Conservation (phyloP, 108 stramenopile genomes). For the Discostella pseudostelligera region DNA sequence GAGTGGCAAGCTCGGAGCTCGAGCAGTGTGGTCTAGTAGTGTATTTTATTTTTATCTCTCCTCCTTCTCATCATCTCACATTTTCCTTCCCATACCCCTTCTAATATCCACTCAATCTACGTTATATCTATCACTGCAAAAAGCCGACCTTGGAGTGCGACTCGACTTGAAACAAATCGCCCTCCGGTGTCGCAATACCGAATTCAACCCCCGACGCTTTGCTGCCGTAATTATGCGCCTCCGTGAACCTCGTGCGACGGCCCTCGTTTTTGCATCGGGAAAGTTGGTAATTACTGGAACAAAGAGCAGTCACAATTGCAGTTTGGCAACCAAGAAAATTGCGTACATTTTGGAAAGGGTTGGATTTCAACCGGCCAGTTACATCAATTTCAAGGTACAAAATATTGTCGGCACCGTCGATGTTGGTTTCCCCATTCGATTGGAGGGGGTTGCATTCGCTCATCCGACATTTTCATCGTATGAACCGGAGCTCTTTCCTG, state of each 20-base stretch:
- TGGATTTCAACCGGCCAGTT: slow-evolving; percentile 68
- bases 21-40: too few species aligned
- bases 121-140: slow-evolving; percentile 14
- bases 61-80: background rate
- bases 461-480: slow-evolving; percentile 90
- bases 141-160: slow-evolving; percentile 84
- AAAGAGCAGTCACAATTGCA: slow-evolving; percentile 82
- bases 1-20: too few species aligned
- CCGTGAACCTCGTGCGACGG: slow-evolving; percentile 93
- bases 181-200: slow-evolving; percentile 94
- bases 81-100: background rate
- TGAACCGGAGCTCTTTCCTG: slow-evolving; percentile 99
- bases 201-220: slow-evolving; percentile 98
- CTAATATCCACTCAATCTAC: background rate
- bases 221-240: slow-evolving; percentile 93
- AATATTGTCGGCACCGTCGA: slow-evolving; percentile 97
- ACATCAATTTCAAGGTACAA: slow-evolving; percentile 90
- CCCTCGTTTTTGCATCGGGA: slow-evolving; percentile 94
- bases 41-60: background rate
- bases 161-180: slow-evolving; percentile 94
- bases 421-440: slow-evolving; percentile 93
- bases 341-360: slow-evolving; percentile 82
- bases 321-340: slow-evolving; percentile 85
- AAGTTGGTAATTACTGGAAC: slow-evolving; percentile 96
- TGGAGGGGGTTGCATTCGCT: slow-evolving; percentile 94